Percentiles rank a stretch among this genome's conserved stretches.
phyloP scores from a whole-genome alignment of 1,284 basidiomycete genomes.

The Porogramme epimiltina region DNA sequence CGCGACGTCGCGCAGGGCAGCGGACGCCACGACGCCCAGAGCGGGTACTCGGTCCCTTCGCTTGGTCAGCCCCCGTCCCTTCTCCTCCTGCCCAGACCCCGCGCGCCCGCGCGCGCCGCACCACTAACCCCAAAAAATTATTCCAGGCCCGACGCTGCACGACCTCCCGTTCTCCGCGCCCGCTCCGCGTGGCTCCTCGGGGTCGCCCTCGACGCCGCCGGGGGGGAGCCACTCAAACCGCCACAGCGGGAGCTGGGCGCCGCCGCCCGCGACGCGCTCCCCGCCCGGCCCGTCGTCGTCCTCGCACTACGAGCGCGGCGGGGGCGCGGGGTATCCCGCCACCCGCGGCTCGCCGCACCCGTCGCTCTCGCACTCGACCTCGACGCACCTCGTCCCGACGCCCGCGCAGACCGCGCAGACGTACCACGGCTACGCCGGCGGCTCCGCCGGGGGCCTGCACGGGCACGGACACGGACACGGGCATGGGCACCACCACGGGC shows the following conservation, averaged over 20 bases:
- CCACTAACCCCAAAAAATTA: conserved; percentile 4
- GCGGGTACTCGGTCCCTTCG: conserved; percentile 13
- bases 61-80: conserved; percentile 9
- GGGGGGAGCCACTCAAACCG: background rate
- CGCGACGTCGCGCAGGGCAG: conserved; percentile 10
- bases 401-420: conserved; percentile 26
- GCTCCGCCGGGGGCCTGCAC: conserved; percentile 5
- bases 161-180: conserved; percentile 23
- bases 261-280: background rate
- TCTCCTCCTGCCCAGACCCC: background rate
- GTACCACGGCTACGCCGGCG: conserved; percentile 19
- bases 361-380: conserved; percentile 20
- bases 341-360: conserved; percentile 13
- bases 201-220: conserved; percentile 4
- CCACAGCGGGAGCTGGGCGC: conserved; percentile 13
- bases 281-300: conserved; percentile 11
- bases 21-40: conserved; percentile 16
- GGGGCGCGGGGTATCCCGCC: conserved; percentile 13
- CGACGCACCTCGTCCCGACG: conserved; percentile 22
- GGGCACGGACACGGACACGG: no score
- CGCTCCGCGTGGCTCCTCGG: conserved; percentile 8
- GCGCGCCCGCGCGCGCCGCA: conserved; percentile 4
- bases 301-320: conserved; percentile 11
- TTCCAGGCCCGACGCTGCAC: conserved; percentile 21
- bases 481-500: no score